Conservation (phyloP, 305 asterid species). For the Striga hermonthica region DNA sequence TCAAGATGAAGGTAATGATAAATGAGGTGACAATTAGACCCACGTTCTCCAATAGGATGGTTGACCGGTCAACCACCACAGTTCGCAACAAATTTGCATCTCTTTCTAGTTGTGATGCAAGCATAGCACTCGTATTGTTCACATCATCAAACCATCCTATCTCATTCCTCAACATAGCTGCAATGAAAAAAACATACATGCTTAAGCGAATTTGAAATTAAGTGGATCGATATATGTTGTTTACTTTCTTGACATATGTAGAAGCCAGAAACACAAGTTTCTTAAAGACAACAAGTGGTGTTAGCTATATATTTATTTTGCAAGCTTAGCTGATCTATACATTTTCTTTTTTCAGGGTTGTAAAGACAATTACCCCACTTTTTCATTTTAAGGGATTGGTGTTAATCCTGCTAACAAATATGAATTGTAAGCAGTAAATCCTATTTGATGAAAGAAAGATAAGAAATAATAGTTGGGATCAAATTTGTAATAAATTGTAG, state of each 20-base stretch:
- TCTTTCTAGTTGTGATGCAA: slow-evolving; percentile 78
- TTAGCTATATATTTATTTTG: background rate
- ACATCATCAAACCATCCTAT: slow-evolving; percentile 91
- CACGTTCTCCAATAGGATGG: slow-evolving; percentile 78
- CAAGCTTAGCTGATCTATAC: too few species aligned
- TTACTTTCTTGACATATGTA: slow-evolving; percentile 5
- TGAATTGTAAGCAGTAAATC: background rate
- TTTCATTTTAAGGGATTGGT: too few species aligned
- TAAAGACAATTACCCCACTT: too few species aligned
- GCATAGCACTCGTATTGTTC: slow-evolving; percentile 79
- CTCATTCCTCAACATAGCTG: slow-evolving; percentile 96
- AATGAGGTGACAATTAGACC: slow-evolving; percentile 82
- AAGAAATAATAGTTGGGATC: background rate
- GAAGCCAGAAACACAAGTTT: background rate
- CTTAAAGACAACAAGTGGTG: background rate
- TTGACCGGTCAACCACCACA: slow-evolving; percentile 85
- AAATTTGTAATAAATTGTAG: too few species aligned
- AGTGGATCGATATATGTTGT: slow-evolving; percentile 3
- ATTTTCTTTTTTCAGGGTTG: too few species aligned
- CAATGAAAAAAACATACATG: slow-evolving; percentile 26
- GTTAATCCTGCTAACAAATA: too few species aligned
- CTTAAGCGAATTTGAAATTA: background rate
- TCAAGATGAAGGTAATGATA: slow-evolving; percentile 82
- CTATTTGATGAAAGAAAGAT: background rate
- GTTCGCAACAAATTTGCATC: slow-evolving; percentile 82